These are phyloP conservation scores for Mortierella sp. DNA, from an alignment of 371 early-diverging fungal genomes.

Conservation along the genomic window DNA sequence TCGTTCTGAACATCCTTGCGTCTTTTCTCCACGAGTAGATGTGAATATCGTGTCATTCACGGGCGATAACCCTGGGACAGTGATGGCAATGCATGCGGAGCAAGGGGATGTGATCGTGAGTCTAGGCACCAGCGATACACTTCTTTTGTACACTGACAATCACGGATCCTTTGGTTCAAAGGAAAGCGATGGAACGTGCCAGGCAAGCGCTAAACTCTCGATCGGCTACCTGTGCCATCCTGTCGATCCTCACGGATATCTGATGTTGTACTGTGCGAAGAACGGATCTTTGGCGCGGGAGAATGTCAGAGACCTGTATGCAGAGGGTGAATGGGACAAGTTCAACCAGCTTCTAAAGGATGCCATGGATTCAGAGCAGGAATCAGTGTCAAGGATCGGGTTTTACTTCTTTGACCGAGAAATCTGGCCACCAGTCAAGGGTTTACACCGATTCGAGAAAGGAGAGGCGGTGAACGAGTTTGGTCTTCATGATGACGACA, in stretches of 20 bases:
- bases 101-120: conserved; percentile 75
- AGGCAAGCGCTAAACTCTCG: conserved; percentile 36
- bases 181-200: not conserved
- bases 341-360: conserved; percentile 60
- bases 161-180: not conserved
- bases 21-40: conserved; percentile 39
- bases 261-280: conserved; percentile 86
- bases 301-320: conserved; percentile 69
- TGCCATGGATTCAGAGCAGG: conserved; percentile 7
- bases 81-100: conserved; percentile 69
- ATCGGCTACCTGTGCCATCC: conserved; percentile 82
- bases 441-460: conserved; percentile 72
- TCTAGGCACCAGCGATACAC: conserved; percentile 85
- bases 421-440: conserved; percentile 80
- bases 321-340: conserved; percentile 64
- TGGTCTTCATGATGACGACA: conserved; percentile 5
- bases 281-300: conserved; percentile 86
- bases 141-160: conserved; percentile 68
- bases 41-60: conserved; percentile 77
- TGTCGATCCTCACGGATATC: conserved; percentile 64
- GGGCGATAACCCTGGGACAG: conserved; percentile 86
- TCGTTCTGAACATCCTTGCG: not conserved
- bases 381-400: conserved; percentile 55
- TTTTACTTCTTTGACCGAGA: conserved; percentile 81
- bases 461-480: conserved; percentile 63